Conservation (phyloP, 805 yeast species). For the Nakazawaea holstii region DNA sequence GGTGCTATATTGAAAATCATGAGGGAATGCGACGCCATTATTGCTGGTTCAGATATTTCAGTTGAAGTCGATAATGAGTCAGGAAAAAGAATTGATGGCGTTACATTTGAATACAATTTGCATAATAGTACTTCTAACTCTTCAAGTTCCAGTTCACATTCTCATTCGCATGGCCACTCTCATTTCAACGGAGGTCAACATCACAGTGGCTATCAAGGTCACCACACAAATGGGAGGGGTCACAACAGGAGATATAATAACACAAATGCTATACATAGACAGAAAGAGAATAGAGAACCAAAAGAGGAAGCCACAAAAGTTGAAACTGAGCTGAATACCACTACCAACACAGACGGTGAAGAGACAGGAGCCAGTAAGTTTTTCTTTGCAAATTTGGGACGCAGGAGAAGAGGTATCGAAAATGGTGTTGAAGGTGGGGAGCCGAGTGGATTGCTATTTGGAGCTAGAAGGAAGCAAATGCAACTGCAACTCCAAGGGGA, state of each 20-base stretch:
- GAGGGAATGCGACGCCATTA: constrained; percentile 41
- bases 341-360: background rate
- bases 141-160: background rate
- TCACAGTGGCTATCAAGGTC: constrained; percentile 1
- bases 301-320: background rate
- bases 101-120: constrained; percentile 40
- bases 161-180: constrained; percentile 4
- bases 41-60: constrained; percentile 30
- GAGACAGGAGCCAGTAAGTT: constrained; percentile 10
- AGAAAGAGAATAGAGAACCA: background rate
- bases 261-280: constrained; percentile 3
- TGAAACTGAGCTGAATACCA: background rate
- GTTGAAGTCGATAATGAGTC: constrained; percentile 28
- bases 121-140: constrained; percentile 28
- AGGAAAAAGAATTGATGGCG: constrained; percentile 38
- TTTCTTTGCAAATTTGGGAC: constrained; percentile 21
- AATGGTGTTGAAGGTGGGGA: constrained; percentile 20
- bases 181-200: constrained; percentile 7
- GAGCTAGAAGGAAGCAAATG: constrained; percentile 17
- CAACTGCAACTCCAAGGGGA: constrained; percentile 17
- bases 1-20: constrained; percentile 40
- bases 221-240: background rate
- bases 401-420: constrained; percentile 22
- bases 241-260: constrained; percentile 9
- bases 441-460: constrained; percentile 21